Conservation (phyloP, 1,284 basidiomycete species). For the Ustilago tritici region DNA sequence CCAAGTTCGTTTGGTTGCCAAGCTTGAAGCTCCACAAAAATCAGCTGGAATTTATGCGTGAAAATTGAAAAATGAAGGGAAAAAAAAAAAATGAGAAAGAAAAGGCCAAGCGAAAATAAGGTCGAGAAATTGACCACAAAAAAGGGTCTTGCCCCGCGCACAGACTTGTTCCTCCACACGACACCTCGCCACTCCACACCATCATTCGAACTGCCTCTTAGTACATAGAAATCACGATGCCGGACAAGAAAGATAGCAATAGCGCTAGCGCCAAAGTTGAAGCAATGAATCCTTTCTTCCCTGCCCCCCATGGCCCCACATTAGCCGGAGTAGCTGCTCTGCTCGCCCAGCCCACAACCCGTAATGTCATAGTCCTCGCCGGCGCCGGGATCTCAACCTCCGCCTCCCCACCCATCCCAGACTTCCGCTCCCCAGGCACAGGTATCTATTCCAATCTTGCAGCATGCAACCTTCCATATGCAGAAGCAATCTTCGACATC, state of each 20-base stretch:
- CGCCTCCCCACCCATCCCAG: constrained; percentile 71
- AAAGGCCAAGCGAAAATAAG: not conserved
- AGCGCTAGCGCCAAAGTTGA: not conserved
- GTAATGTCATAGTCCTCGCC: constrained; percentile 72
- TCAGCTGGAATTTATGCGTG: not conserved
- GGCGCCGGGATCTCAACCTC: constrained; percentile 73
- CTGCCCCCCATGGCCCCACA: constrained; percentile 35
- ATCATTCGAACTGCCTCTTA: not conserved
- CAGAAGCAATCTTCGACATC: constrained; percentile 75
- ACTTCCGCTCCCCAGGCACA: constrained; percentile 72
- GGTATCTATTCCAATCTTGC: constrained; percentile 74
- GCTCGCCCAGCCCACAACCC: constrained; percentile 30
- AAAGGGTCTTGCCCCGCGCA: not conserved
- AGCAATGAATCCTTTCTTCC: constrained; percentile 34
- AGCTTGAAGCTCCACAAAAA: not conserved
- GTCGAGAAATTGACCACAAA: constrained; percentile 2
- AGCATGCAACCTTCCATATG: constrained; percentile 73
- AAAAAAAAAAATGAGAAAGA: not conserved
- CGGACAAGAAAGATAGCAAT: constrained; percentile 5
- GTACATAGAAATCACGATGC: not conserved
- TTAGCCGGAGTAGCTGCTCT: constrained; percentile 43
- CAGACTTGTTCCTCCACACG: constrained; percentile 16
- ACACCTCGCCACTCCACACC: constrained; percentile 5
- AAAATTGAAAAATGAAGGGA: not conserved
- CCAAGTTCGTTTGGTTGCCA: not conserved